Evolutionary conservation across 2,329 filamentous ascomycete genomes (phyloP).

Genomic region (Xylaria sp.): DNA sequence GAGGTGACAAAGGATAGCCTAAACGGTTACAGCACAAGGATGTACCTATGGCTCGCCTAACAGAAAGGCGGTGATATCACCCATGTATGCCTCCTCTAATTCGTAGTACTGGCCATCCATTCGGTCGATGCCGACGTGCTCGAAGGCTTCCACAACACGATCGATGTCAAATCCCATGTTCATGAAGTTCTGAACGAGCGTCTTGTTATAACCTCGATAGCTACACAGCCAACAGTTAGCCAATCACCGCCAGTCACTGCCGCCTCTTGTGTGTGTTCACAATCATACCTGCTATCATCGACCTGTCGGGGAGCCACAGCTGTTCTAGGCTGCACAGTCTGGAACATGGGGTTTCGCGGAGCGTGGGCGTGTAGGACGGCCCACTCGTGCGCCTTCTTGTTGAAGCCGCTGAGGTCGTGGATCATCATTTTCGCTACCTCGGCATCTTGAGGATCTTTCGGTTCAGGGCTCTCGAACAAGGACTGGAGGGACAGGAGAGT

Average conservation of each 20-base stretch:
- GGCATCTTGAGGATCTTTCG: constrained; percentile 94
- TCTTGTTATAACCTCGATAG: constrained; percentile 85
- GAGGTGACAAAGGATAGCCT: neutral
- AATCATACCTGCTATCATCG: constrained; percentile 51
- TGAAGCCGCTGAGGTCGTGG: constrained; percentile 76
- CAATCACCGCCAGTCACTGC: constrained; percentile 2
- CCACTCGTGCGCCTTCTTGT: constrained; percentile 86
- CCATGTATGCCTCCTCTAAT: constrained; percentile 87
- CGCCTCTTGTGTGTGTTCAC: neutral
- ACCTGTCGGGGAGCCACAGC: constrained; percentile 53
- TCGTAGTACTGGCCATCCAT: constrained; percentile 80
- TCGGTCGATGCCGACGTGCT: constrained; percentile 77
- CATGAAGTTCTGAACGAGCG: constrained; percentile 80
- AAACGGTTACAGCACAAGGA: neutral
- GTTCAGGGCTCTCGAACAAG: constrained; percentile 89
- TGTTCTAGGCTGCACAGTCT: constrained; percentile 28
- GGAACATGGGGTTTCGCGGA: constrained; percentile 47
- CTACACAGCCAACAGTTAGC: constrained; percentile 45
- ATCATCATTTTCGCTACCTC: constrained; percentile 92
- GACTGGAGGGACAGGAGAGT: constrained; percentile 91
- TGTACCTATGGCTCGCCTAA: constrained; percentile 65
- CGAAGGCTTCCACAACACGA: constrained; percentile 82
- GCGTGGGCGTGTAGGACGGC: constrained; percentile 82
- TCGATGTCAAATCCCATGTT: constrained; percentile 91
- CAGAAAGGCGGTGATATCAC: constrained; percentile 82